These are phyloP conservation scores for Boletus eberwhitei DNA, from an alignment of 768 basidiomycete species.

Conservation along the genomic window DNA sequence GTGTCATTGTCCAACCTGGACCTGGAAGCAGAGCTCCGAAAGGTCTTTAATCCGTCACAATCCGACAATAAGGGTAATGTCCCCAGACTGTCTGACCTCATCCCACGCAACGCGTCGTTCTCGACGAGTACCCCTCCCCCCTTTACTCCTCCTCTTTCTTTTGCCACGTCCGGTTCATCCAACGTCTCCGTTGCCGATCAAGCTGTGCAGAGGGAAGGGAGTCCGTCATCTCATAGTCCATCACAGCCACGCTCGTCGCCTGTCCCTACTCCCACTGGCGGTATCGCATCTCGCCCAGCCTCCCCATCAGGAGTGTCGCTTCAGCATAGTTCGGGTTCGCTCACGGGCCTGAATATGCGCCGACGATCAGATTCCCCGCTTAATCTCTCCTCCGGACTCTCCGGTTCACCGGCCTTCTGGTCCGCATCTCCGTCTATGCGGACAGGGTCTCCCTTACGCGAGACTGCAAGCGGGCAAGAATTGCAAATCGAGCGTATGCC, in stretches of 20 bases:
- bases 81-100: constrained; percentile 24
- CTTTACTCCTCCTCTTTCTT: constrained; percentile 17
- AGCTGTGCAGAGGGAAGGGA: constrained; percentile 3
- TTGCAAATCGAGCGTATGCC: constrained; percentile 18
- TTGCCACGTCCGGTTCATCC: constrained; percentile 17
- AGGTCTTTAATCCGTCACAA: constrained; percentile 16
- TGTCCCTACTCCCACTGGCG: not conserved
- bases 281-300: not conserved
- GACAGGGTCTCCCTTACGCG: constrained; percentile 30
- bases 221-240: not conserved
- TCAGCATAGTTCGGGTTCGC: constrained; percentile 19
- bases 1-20: constrained; percentile 35
- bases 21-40: constrained; percentile 28
- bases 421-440: constrained; percentile 21
- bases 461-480: constrained; percentile 20
- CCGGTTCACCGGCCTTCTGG: constrained; percentile 18
- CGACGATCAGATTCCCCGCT: constrained; percentile 25
- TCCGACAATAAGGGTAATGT: constrained; percentile 9
- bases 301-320: constrained; percentile 10
- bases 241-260: constrained; percentile 3
- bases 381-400: constrained; percentile 11
- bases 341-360: constrained; percentile 13
- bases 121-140: constrained; percentile 30
- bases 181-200: constrained; percentile 12
- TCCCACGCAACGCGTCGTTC: constrained; percentile 22